phyloP scores from a whole-genome alignment of 2,329 filamentous ascomycete species.

The Colletotrichum horii region DNA sequence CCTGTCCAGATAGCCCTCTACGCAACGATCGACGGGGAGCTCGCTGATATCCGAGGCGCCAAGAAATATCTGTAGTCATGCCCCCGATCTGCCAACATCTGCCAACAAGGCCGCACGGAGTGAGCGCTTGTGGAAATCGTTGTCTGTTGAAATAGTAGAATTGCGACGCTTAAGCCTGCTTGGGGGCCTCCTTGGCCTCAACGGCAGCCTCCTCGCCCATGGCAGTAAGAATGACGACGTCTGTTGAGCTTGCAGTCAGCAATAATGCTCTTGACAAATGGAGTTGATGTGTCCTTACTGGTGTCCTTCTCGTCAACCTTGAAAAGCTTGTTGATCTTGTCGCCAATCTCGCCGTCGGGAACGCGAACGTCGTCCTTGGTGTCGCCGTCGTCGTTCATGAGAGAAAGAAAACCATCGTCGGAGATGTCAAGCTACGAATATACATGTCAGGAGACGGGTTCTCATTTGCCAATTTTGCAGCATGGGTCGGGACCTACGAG shows the following conservation, averaged over 20 bases:
- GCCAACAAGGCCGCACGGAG: constrained; percentile 21
- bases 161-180: constrained; percentile 28
- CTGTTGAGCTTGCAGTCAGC: constrained; percentile 47
- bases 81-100: constrained; percentile 27
- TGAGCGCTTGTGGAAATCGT: constrained; percentile 17
- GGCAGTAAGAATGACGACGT: constrained; percentile 89
- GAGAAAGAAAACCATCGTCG: constrained; percentile 92
- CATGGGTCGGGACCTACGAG: constrained; percentile 70
- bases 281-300: constrained; percentile 67
- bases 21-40: constrained; percentile 47
- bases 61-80: constrained; percentile 37
- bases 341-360: constrained; percentile 86
- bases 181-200: constrained; percentile 91
- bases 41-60: constrained; percentile 38
- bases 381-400: constrained; percentile 86
- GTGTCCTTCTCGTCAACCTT: constrained; percentile 85
- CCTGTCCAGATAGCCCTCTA: constrained; percentile 48
- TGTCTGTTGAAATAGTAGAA: constrained; percentile 20
- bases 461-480: not conserved
- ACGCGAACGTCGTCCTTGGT: constrained; percentile 96
- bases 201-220: constrained; percentile 96
- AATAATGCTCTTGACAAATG: not conserved
- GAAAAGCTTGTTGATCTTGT: constrained; percentile 86
- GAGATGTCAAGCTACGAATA: constrained; percentile 79
- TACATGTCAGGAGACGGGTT: constrained; percentile 7